Conservation (phyloP, 2,329 filamentous ascomycete genomes). For the Aspergillus amoenus region DNA sequence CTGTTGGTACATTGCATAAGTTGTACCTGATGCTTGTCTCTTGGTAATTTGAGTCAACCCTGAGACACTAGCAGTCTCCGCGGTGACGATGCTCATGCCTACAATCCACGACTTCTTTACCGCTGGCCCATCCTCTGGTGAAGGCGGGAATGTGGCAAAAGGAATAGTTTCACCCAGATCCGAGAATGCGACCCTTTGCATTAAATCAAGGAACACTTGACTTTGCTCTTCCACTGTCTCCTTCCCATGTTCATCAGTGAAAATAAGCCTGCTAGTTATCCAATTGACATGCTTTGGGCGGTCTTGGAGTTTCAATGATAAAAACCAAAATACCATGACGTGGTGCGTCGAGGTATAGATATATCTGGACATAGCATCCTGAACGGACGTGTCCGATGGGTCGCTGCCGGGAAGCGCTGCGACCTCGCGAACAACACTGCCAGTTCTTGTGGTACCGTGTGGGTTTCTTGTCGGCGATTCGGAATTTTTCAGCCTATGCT, state of each 20-base stretch:
- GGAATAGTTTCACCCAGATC: slow-evolving; percentile 70
- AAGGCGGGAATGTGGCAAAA: slow-evolving; percentile 42
- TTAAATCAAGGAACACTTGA: slow-evolving; percentile 89
- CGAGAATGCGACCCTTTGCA: slow-evolving; percentile 83
- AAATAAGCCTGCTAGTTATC: slow-evolving; percentile 82
- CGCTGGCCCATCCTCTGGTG: slow-evolving; percentile 42
- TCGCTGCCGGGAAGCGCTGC: slow-evolving; percentile 29
- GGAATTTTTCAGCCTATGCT: slow-evolving; percentile 45
- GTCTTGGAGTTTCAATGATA: slow-evolving; percentile 81
- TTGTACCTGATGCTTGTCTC: slow-evolving; percentile 52
- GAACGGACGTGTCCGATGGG: slow-evolving; percentile 40
- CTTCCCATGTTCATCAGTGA: slow-evolving; percentile 71
- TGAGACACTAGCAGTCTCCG: slow-evolving; percentile 49
- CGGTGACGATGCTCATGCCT: slow-evolving; percentile 52
- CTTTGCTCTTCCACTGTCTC: slow-evolving; percentile 87
- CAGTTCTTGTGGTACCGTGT: slow-evolving; percentile 41
- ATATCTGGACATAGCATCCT: slow-evolving; percentile 85
- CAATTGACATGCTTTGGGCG: slow-evolving; percentile 80
- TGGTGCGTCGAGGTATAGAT: slow-evolving; percentile 93
- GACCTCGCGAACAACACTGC: slow-evolving; percentile 46
- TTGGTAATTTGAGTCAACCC: slow-evolving; percentile 52
- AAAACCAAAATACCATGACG: slow-evolving; percentile 95
- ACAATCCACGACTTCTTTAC: slow-evolving; percentile 51
- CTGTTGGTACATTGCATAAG: slow-evolving; percentile 49
- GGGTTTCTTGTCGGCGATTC: slow-evolving; percentile 35